Evolutionary conservation across 129 eudicot genomes (phyloP).

Genomic region (Saposhnikovia divaricata): DNA sequence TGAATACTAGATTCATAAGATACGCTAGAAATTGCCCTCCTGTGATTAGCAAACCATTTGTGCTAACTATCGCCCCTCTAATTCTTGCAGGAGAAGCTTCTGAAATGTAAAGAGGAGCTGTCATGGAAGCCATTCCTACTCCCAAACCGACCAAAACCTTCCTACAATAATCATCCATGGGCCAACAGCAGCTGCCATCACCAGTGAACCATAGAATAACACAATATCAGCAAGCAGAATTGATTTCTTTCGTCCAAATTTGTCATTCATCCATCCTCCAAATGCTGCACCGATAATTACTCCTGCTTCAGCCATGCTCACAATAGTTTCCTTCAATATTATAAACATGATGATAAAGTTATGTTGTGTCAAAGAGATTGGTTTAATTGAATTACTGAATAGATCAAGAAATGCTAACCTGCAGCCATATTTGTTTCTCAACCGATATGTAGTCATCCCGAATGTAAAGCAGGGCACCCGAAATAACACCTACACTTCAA

Average conservation of each 20-base stretch:
- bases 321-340: conserved; percentile 50
- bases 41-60: conserved; percentile 24
- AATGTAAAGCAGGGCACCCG: conserved; percentile 64
- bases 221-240: conserved; percentile 47
- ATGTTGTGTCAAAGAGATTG: too few relatives aligned
- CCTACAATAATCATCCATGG: conserved; percentile 45
- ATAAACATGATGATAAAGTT: too few relatives aligned
- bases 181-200: conserved; percentile 51
- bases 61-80: conserved; percentile 77
- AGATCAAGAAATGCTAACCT: conserved; percentile 21
- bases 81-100: conserved; percentile 64
- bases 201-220: conserved; percentile 37
- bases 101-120: conserved; percentile 56
- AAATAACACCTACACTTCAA: conserved; percentile 48
- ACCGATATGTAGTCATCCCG: conserved; percentile 51
- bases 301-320: conserved; percentile 75
- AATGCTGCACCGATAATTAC: conserved; percentile 60
- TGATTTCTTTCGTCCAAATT: conserved; percentile 42
- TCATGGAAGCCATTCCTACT: conserved; percentile 77
- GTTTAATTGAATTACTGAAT: neutral
- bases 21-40: conserved; percentile 66
- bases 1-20: conserved; percentile 64
- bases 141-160: conserved; percentile 58
- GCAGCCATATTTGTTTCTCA: conserved; percentile 49
- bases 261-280: conserved; percentile 71